phyloP scores from a whole-genome alignment of 2,329 filamentous ascomycete species.

The Aureobasidium vineae region DNA sequence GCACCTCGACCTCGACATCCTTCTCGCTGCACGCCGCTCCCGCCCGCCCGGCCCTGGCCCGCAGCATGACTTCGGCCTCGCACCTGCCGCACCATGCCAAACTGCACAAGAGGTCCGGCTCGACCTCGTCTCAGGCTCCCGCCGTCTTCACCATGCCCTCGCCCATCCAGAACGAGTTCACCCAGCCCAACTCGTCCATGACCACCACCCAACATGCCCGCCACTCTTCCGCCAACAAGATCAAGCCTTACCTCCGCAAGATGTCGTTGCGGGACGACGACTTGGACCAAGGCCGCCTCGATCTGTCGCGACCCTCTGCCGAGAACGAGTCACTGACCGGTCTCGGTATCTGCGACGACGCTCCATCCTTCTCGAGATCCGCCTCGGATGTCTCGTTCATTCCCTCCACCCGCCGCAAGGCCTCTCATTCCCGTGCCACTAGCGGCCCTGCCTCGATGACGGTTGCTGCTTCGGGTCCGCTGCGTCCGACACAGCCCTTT shows the following conservation, averaged over 20 bases:
- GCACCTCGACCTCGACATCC: slow-evolving; percentile 11
- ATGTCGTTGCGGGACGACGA: slow-evolving; percentile 48
- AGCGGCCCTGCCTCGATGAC: slow-evolving; percentile 56
- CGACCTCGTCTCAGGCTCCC: slow-evolving; percentile 33
- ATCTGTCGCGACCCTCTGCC: slow-evolving; percentile 55
- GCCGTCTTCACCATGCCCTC: slow-evolving; percentile 36
- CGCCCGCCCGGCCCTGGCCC: slow-evolving; percentile 9
- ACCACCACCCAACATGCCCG: slow-evolving; percentile 26
- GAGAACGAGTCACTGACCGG: slow-evolving; percentile 55
- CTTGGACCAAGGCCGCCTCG: slow-evolving; percentile 46
- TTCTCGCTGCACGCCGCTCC: slow-evolving; percentile 13
- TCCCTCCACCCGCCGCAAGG: slow-evolving; percentile 41
- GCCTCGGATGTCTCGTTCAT: slow-evolving; percentile 48
- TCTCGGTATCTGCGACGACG: slow-evolving; percentile 54
- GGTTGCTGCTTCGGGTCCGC: slow-evolving; percentile 45
- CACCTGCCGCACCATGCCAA: slow-evolving; percentile 29
- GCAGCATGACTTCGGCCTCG: slow-evolving; percentile 27
- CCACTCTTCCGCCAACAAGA: slow-evolving; percentile 41
- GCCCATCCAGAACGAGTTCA: slow-evolving; percentile 36
- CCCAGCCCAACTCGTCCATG: slow-evolving; percentile 22
- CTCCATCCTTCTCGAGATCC: slow-evolving; percentile 41
- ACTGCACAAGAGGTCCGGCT: slow-evolving; percentile 37
- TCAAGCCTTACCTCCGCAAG: slow-evolving; percentile 58
- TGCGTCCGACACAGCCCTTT: slow-evolving; percentile 52
- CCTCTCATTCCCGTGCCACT: slow-evolving; percentile 52